Base-by-base conservation (phyloP, 2,329 filamentous ascomycete species). In the Fusarium foetens region DNA sequence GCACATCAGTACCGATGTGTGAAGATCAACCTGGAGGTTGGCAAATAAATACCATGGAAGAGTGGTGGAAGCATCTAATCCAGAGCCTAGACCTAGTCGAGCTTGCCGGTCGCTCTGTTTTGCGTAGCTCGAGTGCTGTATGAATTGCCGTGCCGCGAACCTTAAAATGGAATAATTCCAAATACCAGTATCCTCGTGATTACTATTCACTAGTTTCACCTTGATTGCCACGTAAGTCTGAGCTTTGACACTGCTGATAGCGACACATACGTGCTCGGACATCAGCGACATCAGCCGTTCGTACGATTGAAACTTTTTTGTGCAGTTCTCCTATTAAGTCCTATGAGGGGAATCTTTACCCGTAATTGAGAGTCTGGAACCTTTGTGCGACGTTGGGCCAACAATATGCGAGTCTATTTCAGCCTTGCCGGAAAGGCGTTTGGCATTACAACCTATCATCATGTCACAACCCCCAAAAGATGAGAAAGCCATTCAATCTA, bases 211-310 rank as follows among this genome's bases (percentile, higher is more conserved):
- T 33, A 54, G 35, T 17, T 19, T 33, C 33, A 14, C 33, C 21
- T 33, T 10, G 21, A 8, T 38, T 31, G 43, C 27, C 54, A 49
- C 31, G 19, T 19, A 39, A 27, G 25, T 33, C 21, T 31, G 61
- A 43, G 38, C 38, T 63, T 59, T 51, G 42, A 43, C 38, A 10
- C 21, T 17, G 38, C 13, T 27, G 23, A 57, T 17, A 29, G 23
- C 13, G 49, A 14, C 25, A 11, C 29, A 43, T 31, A n/a, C 16
- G 7, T 21, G n/a, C 36, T 39, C 54, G 43, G 69, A 16, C 76
- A 79, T 66, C 81, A 79, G 27, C 80, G 77, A 57, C 81, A 82
- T 61, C 72, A 76, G 42, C 76, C 46, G 23, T 73, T 77, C 6
- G 64, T 54, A 42, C 72, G 75, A 70, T 82, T 74, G 9, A 81